Percentiles rank a stretch among this genome's conserved stretches.
Evolutionary conservation across 148 eudicot genomes (phyloP).

Genomic region (Pharnaceum exiguum): DNA sequence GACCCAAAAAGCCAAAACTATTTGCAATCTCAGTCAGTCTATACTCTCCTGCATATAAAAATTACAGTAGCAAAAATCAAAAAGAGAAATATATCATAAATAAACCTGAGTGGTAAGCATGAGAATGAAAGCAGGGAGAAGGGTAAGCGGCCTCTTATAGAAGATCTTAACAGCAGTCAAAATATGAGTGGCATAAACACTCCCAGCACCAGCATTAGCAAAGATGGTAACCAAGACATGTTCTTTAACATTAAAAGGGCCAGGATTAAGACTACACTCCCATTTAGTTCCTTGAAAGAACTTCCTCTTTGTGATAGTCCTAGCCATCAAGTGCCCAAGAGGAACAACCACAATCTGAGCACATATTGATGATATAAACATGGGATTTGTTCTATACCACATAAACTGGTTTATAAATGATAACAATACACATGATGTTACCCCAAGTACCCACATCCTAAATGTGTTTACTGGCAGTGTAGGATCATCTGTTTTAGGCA

Average conservation of each 20-base stretch:
- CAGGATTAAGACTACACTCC: constrained; percentile 71
- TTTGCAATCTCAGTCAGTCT: too few species aligned
- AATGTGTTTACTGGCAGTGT: constrained; percentile 61
- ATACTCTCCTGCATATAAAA: background rate
- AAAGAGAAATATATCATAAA: background rate
- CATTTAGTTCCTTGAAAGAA: constrained; percentile 55
- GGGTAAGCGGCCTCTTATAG: constrained; percentile 50
- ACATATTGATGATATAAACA: constrained; percentile 47
- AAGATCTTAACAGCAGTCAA: constrained; percentile 60
- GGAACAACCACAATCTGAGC: constrained; percentile 86
- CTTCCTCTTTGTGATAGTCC: constrained; percentile 39
- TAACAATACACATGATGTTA: constrained; percentile 37
- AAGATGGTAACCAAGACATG: constrained; percentile 88
- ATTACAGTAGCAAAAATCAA: background rate
- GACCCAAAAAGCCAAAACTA: background rate
- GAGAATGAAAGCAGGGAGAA: constrained; percentile 63
- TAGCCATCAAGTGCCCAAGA: constrained; percentile 73
- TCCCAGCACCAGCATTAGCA: constrained; percentile 77
- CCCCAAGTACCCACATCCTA: constrained; percentile 79
- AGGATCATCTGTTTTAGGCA: constrained; percentile 74
- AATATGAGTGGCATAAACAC: constrained; percentile 75
- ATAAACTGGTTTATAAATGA: constrained; percentile 76
- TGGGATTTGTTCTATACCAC: constrained; percentile 74
- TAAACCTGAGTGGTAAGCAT: constrained; percentile 81
- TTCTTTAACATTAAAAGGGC: constrained; percentile 79